Evolutionary conservation across 2,329 filamentous ascomycete species (phyloP).

Genomic region (Blastomyces emzantsi): DNA sequence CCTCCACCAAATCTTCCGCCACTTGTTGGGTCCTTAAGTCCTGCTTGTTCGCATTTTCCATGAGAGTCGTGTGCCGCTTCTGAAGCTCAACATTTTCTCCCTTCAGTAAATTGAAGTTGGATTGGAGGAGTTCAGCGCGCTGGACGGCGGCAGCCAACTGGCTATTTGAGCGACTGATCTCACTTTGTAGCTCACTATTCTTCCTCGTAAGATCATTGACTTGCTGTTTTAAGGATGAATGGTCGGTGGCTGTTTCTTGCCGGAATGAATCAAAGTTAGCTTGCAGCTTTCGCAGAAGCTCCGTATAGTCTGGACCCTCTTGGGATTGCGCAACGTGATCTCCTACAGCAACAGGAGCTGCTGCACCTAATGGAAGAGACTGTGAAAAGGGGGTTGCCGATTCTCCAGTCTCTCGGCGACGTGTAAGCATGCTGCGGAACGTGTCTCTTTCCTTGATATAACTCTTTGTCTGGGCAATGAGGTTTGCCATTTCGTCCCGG

Average conservation of each 20-base stretch:
- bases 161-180: constrained; percentile 69
- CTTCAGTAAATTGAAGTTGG: constrained; percentile 75
- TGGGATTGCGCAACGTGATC: constrained; percentile 43
- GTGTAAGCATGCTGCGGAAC: constrained; percentile 88
- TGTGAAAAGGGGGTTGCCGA: constrained; percentile 62
- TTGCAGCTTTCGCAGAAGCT: constrained; percentile 78
- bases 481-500: constrained; percentile 74
- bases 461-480: constrained; percentile 77
- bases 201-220: constrained; percentile 71
- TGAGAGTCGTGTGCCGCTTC: constrained; percentile 65
- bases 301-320: constrained; percentile 61
- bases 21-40: constrained; percentile 86
- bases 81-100: constrained; percentile 79
- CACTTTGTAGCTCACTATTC: constrained; percentile 71
- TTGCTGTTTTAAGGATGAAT: constrained; percentile 74
- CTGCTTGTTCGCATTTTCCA: constrained; percentile 78
- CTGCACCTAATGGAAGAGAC: constrained; percentile 51
- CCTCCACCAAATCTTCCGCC: constrained; percentile 85
- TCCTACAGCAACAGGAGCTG: constrained; percentile 39
- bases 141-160: constrained; percentile 75
- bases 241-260: constrained; percentile 72
- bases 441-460: constrained; percentile 95
- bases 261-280: constrained; percentile 82
- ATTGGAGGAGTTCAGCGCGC: constrained; percentile 79
- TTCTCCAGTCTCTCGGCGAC: constrained; percentile 54